Evolutionary conservation across 2,329 filamentous ascomycete genomes (phyloP).

Genomic region (Geosmithia morbida): DNA sequence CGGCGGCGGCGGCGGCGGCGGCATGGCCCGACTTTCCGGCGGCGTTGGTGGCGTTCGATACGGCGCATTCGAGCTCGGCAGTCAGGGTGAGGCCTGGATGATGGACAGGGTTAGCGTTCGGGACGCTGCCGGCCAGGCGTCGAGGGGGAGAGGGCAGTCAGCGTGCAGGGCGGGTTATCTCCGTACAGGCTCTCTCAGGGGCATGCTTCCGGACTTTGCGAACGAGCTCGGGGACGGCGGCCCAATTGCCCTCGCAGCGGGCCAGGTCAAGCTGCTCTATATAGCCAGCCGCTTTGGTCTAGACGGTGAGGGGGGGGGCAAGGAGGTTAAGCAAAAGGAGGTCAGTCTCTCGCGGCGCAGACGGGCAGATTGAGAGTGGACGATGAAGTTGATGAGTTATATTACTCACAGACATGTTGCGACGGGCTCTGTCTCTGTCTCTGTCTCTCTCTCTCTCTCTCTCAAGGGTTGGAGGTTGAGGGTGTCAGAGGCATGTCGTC

Average conservation of each 20-base stretch:
- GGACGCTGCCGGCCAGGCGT: not conserved
- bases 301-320: slow-evolving; percentile 6
- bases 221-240: slow-evolving; percentile 72
- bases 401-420: not conserved
- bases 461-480: not conserved
- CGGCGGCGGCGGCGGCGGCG: not conserved
- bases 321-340: not conserved
- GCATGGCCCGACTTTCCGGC: not conserved
- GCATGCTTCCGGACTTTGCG: slow-evolving; percentile 93
- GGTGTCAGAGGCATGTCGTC: not conserved
- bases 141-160: slow-evolving; percentile 3
- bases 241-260: slow-evolving; percentile 80
- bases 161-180: too few relatives aligned
- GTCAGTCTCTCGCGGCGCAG: not conserved
- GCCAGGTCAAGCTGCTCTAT: slow-evolving; percentile 71
- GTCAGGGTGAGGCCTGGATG: slow-evolving; percentile 52
- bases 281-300: slow-evolving; percentile 71
- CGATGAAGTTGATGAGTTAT: too few relatives aligned
- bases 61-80: slow-evolving; percentile 53
- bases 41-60: slow-evolving; percentile 34
- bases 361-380: not conserved
- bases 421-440: too few relatives aligned
- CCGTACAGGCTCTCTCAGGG: slow-evolving; percentile 66
- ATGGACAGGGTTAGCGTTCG: not conserved
- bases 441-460: too few relatives aligned